Evolutionary conservation across 2,329 filamentous ascomycete genomes (phyloP).

Genomic region (Stemphylium vesicarium): DNA sequence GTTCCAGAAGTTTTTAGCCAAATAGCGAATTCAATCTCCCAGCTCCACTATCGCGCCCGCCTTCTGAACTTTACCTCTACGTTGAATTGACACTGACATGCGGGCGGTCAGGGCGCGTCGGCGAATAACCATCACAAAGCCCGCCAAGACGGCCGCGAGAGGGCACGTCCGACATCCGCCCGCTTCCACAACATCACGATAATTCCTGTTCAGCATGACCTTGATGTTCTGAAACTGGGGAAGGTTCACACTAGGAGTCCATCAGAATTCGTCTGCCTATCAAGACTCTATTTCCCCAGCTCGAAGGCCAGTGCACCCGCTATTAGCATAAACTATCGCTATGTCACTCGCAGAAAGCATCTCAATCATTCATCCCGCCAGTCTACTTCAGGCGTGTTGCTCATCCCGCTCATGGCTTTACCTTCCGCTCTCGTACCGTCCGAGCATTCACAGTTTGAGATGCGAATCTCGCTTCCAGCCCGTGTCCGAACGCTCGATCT

Average conservation of each 20-base stretch:
- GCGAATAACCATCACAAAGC: neutral
- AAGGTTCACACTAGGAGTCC: neutral
- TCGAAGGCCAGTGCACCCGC: neutral
- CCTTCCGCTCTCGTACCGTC: neutral
- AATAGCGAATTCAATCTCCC: conserved; percentile 49
- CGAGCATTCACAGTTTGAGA: neutral
- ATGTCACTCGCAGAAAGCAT: too few relatives aligned
- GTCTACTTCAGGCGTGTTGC: neutral
- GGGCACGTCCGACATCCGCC: neutral
- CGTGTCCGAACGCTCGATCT: conserved; percentile 3
- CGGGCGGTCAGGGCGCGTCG: too few relatives aligned
- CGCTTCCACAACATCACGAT: neutral
- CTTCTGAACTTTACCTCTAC: too few relatives aligned
- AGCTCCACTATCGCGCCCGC: neutral
- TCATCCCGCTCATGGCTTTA: too few relatives aligned
- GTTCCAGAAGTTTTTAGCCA: conserved; percentile 91
- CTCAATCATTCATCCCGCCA: too few relatives aligned
- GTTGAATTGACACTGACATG: too few relatives aligned
- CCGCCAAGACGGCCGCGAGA: neutral
- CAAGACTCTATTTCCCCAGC: too few relatives aligned
- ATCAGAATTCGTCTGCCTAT: neutral
- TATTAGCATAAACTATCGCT: neutral
- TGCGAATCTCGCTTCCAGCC: neutral
- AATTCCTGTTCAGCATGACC: neutral
- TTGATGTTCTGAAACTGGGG: neutral